Evolutionary conservation across 805 yeast species (phyloP), one percentile per base, ranked within the genome.

Genomic region (Cyberlindnera japonica): DNA sequence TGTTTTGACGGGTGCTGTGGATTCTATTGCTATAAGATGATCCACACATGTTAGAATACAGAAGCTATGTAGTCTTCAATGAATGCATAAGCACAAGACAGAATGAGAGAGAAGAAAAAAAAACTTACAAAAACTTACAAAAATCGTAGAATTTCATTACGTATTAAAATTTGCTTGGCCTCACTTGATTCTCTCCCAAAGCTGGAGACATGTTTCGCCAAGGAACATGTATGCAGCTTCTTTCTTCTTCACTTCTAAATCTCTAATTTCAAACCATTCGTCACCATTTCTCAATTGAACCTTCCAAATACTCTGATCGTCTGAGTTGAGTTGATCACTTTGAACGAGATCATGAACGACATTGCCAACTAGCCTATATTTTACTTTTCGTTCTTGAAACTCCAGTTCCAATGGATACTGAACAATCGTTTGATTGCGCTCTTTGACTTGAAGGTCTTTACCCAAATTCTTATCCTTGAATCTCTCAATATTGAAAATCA

Each of bases 1-100:
- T 24, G 75, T 91, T 48, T 71, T 90, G 58, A 86, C 96, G 13
- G 86, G 96, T 36, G 85, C 84, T 63, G 90, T 93, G 30, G 90
- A 93, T 63, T 78, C 91, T 34, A 81, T 87, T 43, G 95, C 96
- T 20, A 88, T 93, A 52, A 83, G 83, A 63, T 87, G 71, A 52
- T 33, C 5, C n/a, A n/a, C n/a, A n/a, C n/a, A n/a, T n/a, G n/a
- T n/a, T n/a, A n/a, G n/a, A n/a, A n/a, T n/a, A n/a, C n/a, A n/a
- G n/a, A n/a, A n/a, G n/a, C n/a, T n/a, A n/a, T n/a, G n/a, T n/a
- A n/a, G n/a, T n/a, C n/a, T n/a, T n/a, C n/a, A n/a, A n/a, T n/a
- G n/a, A n/a, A n/a, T n/a, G n/a, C n/a, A n/a, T n/a, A n/a, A n/a
- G n/a, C n/a, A n/a, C n/a, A n/a, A n/a, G n/a, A n/a, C n/a, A n/a